These are phyloP conservation scores for Saccharomycopsis phalli DNA, from an alignment of 1,139 yeast genomes.

Conservation along the genomic window DNA sequence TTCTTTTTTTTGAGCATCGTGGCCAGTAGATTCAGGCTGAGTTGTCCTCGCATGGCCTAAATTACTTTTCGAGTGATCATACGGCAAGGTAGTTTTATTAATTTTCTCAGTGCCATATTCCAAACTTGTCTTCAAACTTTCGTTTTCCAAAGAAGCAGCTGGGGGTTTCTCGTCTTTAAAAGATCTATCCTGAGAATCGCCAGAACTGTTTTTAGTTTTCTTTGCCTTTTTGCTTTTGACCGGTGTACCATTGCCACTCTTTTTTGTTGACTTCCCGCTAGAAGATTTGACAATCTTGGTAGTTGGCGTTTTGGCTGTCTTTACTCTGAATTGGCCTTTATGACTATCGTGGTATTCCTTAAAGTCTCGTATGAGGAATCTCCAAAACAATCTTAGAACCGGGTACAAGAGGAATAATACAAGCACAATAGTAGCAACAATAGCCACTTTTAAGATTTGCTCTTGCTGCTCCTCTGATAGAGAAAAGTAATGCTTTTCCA, in stretches of 20 bases:
- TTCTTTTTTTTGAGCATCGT: conserved; percentile 8
- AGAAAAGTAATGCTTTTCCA: conserved; percentile 11
- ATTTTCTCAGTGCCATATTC: too few species aligned
- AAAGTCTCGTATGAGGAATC: conserved; percentile 8
- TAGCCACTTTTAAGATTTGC: not conserved
- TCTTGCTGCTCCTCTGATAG: conserved; percentile 10
- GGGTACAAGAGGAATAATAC: conserved; percentile 4
- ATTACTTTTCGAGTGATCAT: too few species aligned
- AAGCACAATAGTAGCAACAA: conserved; percentile 1
- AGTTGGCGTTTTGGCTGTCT: not conserved
- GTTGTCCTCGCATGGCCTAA: conserved; percentile 10
- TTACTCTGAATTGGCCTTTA: conserved; percentile 7
- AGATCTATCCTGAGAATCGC: too few species aligned
- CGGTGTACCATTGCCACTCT: not conserved
- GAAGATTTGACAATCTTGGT: not conserved
- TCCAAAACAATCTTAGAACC: not conserved
- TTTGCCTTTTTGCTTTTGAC: not conserved
- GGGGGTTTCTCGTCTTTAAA: too few species aligned
- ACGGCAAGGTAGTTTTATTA: too few species aligned
- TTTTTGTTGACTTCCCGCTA: too few species aligned
- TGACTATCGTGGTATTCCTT: conserved; percentile 12
- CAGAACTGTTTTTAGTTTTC: too few species aligned
- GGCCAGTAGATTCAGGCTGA: too few species aligned
- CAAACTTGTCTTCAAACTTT: too few species aligned
- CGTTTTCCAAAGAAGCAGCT: too few species aligned